Conservation (phyloP, 2,329 filamentous ascomycete genomes). For the Thermomyces lanuginosus region DNA sequence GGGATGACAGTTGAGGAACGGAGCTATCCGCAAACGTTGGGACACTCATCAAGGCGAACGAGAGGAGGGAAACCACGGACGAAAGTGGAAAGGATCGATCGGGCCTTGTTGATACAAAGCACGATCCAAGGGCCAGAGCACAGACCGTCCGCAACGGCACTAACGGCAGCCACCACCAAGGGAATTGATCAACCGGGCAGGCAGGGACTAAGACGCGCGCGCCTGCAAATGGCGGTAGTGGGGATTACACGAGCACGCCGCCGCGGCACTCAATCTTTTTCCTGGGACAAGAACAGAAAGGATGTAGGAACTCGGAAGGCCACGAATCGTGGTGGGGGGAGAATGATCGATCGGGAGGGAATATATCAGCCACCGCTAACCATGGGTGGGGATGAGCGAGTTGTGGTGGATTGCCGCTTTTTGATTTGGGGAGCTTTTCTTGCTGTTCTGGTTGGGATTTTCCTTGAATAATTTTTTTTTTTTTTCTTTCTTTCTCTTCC, state of each 20-base stretch:
- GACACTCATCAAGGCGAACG: constrained; percentile 27
- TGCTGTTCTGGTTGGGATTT: no score
- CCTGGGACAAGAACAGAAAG: constrained; percentile 5
- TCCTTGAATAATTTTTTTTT: no score
- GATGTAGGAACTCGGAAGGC: constrained; percentile 6
- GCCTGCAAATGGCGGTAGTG: constrained; percentile 5
- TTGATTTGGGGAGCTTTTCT: no score
- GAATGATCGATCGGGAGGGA: constrained; percentile 7
- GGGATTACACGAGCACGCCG: constrained; percentile 3
- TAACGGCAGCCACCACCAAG: not conserved
- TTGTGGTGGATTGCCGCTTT: constrained; percentile 4
- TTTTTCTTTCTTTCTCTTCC: constrained; percentile 9
- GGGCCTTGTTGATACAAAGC: not conserved
- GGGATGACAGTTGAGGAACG: constrained; percentile 24
- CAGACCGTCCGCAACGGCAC: not conserved
- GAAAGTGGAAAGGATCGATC: no score
- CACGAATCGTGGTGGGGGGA: no score
- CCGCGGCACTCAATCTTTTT: constrained; percentile 1
- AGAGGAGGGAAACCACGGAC: constrained; percentile 9
- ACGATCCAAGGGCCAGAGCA: constrained; percentile 7
- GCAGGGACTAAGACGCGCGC: constrained; percentile 6
- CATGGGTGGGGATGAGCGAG: constrained; percentile 12
- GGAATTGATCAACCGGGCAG: not conserved
- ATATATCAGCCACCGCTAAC: constrained; percentile 8
- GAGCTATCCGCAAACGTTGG: constrained; percentile 25